phyloP scores from a whole-genome alignment of 140 eudicot genomes.

The Oenanthe javanica region DNA sequence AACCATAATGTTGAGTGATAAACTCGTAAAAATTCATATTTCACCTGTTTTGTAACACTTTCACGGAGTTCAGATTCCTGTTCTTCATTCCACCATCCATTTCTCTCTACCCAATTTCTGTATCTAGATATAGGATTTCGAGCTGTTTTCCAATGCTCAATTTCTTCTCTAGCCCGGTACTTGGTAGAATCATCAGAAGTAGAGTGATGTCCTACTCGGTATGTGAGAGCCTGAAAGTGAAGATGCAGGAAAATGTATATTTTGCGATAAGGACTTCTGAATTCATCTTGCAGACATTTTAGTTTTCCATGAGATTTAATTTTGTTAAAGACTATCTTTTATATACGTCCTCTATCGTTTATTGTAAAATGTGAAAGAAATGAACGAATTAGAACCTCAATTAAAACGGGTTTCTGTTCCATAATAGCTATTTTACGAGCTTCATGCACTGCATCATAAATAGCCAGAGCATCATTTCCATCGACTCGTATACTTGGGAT shows the following conservation, averaged over 20 bases:
- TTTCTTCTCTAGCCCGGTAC: constrained; percentile 66
- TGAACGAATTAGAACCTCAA: constrained; percentile 47
- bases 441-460: constrained; percentile 36
- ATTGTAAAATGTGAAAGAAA: neutral
- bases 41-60: constrained; percentile 52
- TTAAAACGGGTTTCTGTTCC: constrained; percentile 54
- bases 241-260: neutral
- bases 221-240: constrained; percentile 58
- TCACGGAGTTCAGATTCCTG: constrained; percentile 39
- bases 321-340: neutral
- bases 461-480: constrained; percentile 74
- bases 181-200: constrained; percentile 84
- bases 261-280: neutral
- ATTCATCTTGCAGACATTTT: neutral
- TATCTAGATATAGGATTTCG: constrained; percentile 54
- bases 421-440: constrained; percentile 55
- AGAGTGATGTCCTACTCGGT: constrained; percentile 73
- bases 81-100: constrained; percentile 62
- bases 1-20: neutral
- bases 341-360: neutral
- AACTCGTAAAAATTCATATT: neutral
- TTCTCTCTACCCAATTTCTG: constrained; percentile 55
- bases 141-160: constrained; percentile 58
- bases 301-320: neutral
- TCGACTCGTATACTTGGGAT: constrained; percentile 59